Evolutionary conservation across 225 moss, liverwort and hornwort genomes (phyloP), one percentile per base, ranked within the genome.

Genomic region (Rhytidiadelphus loreus): DNA sequence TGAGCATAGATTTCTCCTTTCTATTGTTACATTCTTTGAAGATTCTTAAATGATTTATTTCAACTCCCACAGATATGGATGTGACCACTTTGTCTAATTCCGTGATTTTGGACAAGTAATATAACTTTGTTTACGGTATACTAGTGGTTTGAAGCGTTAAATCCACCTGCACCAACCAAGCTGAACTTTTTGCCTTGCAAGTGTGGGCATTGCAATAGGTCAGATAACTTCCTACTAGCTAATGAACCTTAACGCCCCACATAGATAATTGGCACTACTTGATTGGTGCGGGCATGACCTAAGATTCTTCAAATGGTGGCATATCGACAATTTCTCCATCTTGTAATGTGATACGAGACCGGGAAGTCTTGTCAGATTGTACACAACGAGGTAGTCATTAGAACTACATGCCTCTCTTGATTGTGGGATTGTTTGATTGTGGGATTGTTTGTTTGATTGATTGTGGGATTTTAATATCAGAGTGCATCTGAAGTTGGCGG

Each of bases 401-500:
- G 41, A 69, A 69, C 44, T 76, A 35, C 56, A 65, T 30, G 26
- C 59, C 50, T 88, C 69, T 88, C 28, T 77, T 89, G 85, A 86
- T 83, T 55, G 53, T 79, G 83, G 66, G 64, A 64, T 68, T 63
- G 25, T 85, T 88, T 69, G 52, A 86, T 83, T 55, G 53, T 79
- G 83, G 66, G 64, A 64, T 68, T 63, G 25, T 85, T 88, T 69
- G 52, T n/a, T n/a, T n/a, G n/a, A n/a, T n/a, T n/a, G n/a, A n/a
- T n/a, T n/a, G n/a, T n/a, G n/a, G n/a, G 61, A 66, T 70, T 83
- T 90, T 88, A 77, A 80, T 87, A 62, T 53, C 91, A 96, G 95
- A 92, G 87, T 89, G 91, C 63, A 73, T 93, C 93, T 65, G 92
- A 84, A 83, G 91, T 70, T 77, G 89, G 89, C 33, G 90, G 89